These are phyloP conservation scores for Microdochium trichocladiopsis DNA, from an alignment of 2,329 filamentous ascomycete genomes.

Conservation along the genomic window DNA sequence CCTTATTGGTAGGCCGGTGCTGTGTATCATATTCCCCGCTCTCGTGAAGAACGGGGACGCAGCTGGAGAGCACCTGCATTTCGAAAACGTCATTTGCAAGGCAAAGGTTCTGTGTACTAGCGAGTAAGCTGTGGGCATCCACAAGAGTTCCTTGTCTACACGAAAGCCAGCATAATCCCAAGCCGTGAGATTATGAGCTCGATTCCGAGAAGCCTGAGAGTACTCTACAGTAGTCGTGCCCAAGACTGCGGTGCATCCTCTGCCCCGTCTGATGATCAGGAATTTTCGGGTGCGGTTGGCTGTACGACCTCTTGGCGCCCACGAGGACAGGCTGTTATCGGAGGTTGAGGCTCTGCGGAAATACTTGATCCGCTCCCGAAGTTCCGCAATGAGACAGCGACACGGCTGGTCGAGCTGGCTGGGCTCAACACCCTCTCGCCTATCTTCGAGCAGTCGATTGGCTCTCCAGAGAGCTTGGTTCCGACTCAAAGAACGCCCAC, in stretches of 20 bases:
- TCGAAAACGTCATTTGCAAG: constrained; percentile 57
- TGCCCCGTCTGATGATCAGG: too few relatives aligned
- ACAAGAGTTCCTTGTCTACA: too few relatives aligned
- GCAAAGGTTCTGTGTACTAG: constrained; percentile 55
- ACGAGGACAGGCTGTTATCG: too few relatives aligned
- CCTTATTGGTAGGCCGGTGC: constrained; percentile 43
- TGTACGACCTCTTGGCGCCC: too few relatives aligned
- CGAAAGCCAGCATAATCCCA: too few relatives aligned
- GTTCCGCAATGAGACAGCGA: neutral
- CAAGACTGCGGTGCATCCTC: too few relatives aligned
- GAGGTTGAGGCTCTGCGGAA: neutral
- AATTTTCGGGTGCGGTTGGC: too few relatives aligned
- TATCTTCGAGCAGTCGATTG: neutral
- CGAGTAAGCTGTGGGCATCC: constrained; percentile 29
- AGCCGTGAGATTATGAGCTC: too few relatives aligned
- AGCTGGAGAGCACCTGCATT: constrained; percentile 52
- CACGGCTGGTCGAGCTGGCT: neutral
- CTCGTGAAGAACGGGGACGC: constrained; percentile 60
- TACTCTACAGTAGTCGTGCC: too few relatives aligned
- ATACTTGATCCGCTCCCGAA: neutral
- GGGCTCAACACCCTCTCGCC: neutral
- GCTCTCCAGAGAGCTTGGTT: too few relatives aligned
- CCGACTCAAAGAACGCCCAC: too few relatives aligned
- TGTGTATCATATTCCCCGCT: constrained; percentile 54
- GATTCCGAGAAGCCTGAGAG: too few relatives aligned